phyloP scores from a whole-genome alignment of 2,329 filamentous ascomycete genomes.

The Neopestalotiopsis rosae region DNA sequence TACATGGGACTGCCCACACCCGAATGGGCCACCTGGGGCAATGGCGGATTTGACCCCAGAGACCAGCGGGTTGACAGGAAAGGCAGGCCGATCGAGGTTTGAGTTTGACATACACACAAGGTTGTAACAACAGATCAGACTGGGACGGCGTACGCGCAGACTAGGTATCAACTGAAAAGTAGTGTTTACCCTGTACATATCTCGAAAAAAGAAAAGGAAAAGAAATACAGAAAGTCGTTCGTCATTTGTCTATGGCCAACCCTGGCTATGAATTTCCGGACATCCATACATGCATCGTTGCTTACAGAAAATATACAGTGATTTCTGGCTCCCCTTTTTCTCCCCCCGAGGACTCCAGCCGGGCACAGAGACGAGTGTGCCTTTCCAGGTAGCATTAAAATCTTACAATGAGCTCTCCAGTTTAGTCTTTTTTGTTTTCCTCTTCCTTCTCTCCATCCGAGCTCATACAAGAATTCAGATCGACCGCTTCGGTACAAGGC shows the following conservation, averaged over 20 bases:
- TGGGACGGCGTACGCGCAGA: constrained; percentile 1
- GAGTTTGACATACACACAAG: constrained; percentile 17
- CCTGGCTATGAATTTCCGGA: constrained; percentile 15
- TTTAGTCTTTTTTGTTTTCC: neutral
- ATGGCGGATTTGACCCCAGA: constrained; percentile 90
- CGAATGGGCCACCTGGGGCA: constrained; percentile 94
- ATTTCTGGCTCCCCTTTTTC: neutral
- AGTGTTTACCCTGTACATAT: neutral
- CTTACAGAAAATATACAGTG: constrained; percentile 21
- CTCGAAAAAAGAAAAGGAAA: neutral
- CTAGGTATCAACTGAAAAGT: neutral
- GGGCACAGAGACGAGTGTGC: neutral
- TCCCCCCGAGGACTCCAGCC: constrained; percentile 4
- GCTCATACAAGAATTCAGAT: neutral
- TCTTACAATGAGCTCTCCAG: constrained; percentile 17
- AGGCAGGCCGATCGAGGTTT: constrained; percentile 67
- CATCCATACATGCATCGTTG: constrained; percentile 13
- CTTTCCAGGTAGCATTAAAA: constrained; percentile 17
- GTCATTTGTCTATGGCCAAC: constrained; percentile 21
- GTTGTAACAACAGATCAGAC: neutral
- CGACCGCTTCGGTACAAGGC: neutral
- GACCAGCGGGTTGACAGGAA: constrained; percentile 89
- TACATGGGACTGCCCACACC: constrained; percentile 86
- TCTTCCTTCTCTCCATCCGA: neutral
- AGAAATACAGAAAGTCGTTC: constrained; percentile 13